Percentiles rank a stretch among this genome's conserved stretches.
phyloP scores from a whole-genome alignment of 345 rosid genomes.

The Capsella bursapastoris region DNA sequence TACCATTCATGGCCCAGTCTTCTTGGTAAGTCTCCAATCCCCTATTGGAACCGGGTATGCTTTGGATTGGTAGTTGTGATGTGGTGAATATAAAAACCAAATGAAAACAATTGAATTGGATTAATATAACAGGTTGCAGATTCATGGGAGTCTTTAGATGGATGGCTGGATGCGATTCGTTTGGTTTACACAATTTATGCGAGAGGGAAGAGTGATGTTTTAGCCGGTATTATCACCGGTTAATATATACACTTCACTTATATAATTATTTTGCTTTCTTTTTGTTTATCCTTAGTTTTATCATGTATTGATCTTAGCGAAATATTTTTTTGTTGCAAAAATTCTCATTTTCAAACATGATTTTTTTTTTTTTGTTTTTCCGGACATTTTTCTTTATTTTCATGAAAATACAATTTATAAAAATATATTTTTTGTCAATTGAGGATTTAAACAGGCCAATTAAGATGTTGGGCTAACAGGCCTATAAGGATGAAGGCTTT shows the following conservation, averaged over 20 bases:
- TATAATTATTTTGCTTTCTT: background rate
- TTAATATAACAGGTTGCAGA: constrained; percentile 75
- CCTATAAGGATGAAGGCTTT: background rate
- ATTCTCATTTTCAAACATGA: constrained; percentile 16
- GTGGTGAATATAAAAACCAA: constrained; percentile 6
- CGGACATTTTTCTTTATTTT: no score
- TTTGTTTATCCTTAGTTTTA: constrained; percentile 1
- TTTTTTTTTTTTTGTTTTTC: background rate
- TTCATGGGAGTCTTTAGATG: constrained; percentile 92
- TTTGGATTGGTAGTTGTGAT: constrained; percentile 2
- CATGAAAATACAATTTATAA: no score
- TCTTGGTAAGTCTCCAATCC: constrained; percentile 58
- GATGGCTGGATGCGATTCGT: constrained; percentile 97
- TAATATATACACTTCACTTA: constrained; percentile 40
- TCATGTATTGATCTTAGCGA: constrained; percentile 20
- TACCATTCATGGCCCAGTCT: constrained; percentile 74
- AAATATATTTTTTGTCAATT: background rate
- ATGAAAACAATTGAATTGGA: background rate
- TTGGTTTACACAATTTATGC: constrained; percentile 89
- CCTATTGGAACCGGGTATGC: background rate
- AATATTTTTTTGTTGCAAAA: constrained; percentile 14
- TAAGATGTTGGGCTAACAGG: background rate
- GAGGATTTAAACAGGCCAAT: no score
- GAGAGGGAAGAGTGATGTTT: constrained; percentile 84
- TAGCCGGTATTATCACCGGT: constrained; percentile 87